Evolutionary conservation across 2,329 filamentous ascomycete genomes (phyloP), one percentile per base, ranked within the genome.

Genomic region (Calonectria ilicicola): DNA sequence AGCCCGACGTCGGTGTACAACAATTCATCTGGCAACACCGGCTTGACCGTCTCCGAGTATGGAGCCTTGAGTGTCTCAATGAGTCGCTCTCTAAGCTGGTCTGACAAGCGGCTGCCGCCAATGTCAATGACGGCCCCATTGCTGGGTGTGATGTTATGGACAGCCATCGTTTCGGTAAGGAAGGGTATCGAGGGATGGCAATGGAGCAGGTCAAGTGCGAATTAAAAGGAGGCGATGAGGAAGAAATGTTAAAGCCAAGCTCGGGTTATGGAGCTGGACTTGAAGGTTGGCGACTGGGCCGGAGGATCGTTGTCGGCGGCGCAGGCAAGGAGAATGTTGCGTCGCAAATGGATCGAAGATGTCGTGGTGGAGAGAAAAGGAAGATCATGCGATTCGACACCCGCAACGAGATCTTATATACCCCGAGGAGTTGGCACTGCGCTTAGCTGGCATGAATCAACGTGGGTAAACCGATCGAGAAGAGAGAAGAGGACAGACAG

Each of bases 1-100:
- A 85, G 77, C 1, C 85, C 85, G 6, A 77, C 64, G 65, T 85
- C 84, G 70, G 84, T 79, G 72, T 86, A 86, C 56, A 86, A 77
- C 46, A 85, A 76, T 75, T 86, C 84, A 62, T 86, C 85, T 1
- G 84, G 84, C 35, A 86, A 78, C 1, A 79, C 80, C 19, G 80
- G 79, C 69, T 80, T 80, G 15, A 72, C 74, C 8, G 68, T 67
- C 2, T 75, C 67, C 23, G 80, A 74, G 67, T 79, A 80, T 4
- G 76, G 66, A 19, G 75, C 66, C 35, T 67, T 74, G 19, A 85
- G 78, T 12, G 76, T 74, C 3, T 77, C 68, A 17, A 75, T 72
- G 32, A 85, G 74, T 29, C 80, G 76, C 35, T 80, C 67, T 38
- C 73, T 75, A 32, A 85, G 74, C 26, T 79, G 69, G 44, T 74